Evolutionary conservation across 1,139 yeast species (phyloP).

Genomic region (Kurtzmaniella natalensis): DNA sequence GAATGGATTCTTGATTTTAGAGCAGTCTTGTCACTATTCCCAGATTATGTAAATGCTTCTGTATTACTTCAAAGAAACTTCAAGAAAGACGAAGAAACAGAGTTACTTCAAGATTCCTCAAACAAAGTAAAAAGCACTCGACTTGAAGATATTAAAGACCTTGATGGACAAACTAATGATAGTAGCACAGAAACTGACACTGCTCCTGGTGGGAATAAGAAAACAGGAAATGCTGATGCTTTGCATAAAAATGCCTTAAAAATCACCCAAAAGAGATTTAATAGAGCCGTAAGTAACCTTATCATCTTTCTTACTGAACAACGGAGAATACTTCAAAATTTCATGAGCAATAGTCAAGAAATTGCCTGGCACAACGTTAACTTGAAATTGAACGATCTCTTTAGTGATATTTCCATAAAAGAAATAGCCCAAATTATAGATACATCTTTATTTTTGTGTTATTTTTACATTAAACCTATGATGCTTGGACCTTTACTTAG

Average conservation of each 20-base stretch:
- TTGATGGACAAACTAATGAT: slow-evolving; percentile 19
- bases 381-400: slow-evolving; percentile 38
- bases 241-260: slow-evolving; percentile 8
- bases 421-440: slow-evolving; percentile 57
- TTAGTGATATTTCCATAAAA: slow-evolving; percentile 20
- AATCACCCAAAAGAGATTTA: slow-evolving; percentile 24
- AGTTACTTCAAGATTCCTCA: not conserved
- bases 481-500: slow-evolving; percentile 81
- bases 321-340: slow-evolving; percentile 42
- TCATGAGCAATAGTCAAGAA: slow-evolving; percentile 25
- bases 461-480: slow-evolving; percentile 61
- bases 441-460: slow-evolving; percentile 74
- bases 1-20: slow-evolving; percentile 39
- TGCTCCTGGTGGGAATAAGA: slow-evolving; percentile 10
- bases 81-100: not conserved
- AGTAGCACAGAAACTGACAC: slow-evolving; percentile 24
- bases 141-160: slow-evolving; percentile 24
- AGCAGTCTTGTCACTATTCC: slow-evolving; percentile 35
- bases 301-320: slow-evolving; percentile 56
- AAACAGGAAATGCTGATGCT: too few relatives aligned
- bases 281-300: slow-evolving; percentile 46
- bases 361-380: slow-evolving; percentile 45
- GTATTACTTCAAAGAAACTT: not conserved
- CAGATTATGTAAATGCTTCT: slow-evolving; percentile 35
- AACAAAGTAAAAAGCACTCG: not conserved